Percentiles rank a stretch among this genome's conserved stretches.
phyloP scores from a whole-genome alignment of 768 basidiomycete genomes.

The Podaxis sp. region DNA sequence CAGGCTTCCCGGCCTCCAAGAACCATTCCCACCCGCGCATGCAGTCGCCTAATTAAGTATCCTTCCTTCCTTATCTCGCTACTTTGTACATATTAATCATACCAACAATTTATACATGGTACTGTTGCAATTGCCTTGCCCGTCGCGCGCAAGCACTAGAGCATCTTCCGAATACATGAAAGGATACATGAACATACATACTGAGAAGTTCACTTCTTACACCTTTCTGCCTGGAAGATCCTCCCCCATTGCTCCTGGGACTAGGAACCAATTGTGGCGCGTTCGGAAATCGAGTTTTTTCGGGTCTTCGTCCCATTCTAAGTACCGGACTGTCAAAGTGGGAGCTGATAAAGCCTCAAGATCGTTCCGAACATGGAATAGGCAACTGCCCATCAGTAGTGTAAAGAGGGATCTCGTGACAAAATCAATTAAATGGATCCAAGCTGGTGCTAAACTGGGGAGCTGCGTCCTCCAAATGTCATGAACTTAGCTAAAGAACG shows the following conservation, averaged over 20 bases:
- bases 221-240: conserved; percentile 19
- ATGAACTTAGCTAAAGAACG: too few relatives aligned
- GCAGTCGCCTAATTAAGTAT: too few relatives aligned
- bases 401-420: conserved; percentile 31
- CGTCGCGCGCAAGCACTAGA: neutral
- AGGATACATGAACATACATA: conserved; percentile 20
- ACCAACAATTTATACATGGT: too few relatives aligned
- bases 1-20: too few relatives aligned
- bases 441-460: neutral
- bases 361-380: neutral
- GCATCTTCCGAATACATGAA: neutral
- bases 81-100: too few relatives aligned
- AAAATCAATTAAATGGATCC: conserved; percentile 16
- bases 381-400: conserved; percentile 10
- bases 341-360: conserved; percentile 30
- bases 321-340: conserved; percentile 27
- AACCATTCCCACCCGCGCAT: too few relatives aligned
- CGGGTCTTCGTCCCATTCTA: conserved; percentile 19
- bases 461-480: conserved; percentile 28
- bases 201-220: conserved; percentile 19
- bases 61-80: too few relatives aligned
- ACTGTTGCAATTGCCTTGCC: too few relatives aligned
- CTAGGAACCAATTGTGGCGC: conserved; percentile 22
- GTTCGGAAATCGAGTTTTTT: conserved; percentile 22
- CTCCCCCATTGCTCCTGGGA: conserved; percentile 21